These are phyloP conservation scores for Scheffersomyces segobiensis DNA, from an alignment of 1,139 yeast genomes.

Conservation along the genomic window DNA sequence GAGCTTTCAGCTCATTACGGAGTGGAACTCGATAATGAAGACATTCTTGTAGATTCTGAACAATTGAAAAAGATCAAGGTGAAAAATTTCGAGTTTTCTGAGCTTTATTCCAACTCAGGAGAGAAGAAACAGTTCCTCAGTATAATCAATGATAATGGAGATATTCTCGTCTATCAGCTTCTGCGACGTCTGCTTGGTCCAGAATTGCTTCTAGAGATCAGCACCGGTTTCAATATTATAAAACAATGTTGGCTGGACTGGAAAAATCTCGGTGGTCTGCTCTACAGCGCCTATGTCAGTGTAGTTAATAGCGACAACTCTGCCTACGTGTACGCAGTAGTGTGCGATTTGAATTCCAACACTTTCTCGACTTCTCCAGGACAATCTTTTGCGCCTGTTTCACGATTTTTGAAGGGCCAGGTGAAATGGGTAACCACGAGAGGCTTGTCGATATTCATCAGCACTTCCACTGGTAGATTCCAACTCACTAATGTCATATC, in stretches of 20 bases:
- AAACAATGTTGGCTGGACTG: slow-evolving; percentile 26
- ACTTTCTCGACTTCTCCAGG: slow-evolving; percentile 1
- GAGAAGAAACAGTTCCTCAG: slow-evolving; percentile 14
- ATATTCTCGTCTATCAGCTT: slow-evolving; percentile 18
- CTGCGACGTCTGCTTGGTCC: slow-evolving; percentile 15
- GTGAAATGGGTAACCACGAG: slow-evolving; percentile 5
- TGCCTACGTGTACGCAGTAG: slow-evolving; percentile 10
- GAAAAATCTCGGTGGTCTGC: slow-evolving; percentile 7
- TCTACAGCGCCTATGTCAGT: slow-evolving; percentile 9
- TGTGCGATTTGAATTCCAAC: slow-evolving; percentile 4
- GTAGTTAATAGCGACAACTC: slow-evolving; percentile 19
- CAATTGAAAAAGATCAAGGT: slow-evolving; percentile 27
- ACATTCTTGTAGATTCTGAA: slow-evolving; percentile 10
- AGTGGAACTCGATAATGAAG: slow-evolving; percentile 11
- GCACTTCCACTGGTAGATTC: slow-evolving; percentile 6
- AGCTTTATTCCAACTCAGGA: slow-evolving; percentile 9
- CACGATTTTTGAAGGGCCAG: slow-evolving; percentile 4
- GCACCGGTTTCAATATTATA: slow-evolving; percentile 11
- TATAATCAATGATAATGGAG: slow-evolving; percentile 17
- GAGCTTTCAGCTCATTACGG: slow-evolving; percentile 23
- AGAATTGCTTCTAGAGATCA: slow-evolving; percentile 4
- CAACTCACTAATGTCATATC: neutral
- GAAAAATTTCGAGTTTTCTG: slow-evolving; percentile 29
- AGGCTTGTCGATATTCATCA: neutral
- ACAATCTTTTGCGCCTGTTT: neutral